Percentiles rank a stretch among this genome's conserved stretches.
Conservation (phyloP, 495 filamentous ascomycete genomes). For the Penicillium chermesinum region DNA sequence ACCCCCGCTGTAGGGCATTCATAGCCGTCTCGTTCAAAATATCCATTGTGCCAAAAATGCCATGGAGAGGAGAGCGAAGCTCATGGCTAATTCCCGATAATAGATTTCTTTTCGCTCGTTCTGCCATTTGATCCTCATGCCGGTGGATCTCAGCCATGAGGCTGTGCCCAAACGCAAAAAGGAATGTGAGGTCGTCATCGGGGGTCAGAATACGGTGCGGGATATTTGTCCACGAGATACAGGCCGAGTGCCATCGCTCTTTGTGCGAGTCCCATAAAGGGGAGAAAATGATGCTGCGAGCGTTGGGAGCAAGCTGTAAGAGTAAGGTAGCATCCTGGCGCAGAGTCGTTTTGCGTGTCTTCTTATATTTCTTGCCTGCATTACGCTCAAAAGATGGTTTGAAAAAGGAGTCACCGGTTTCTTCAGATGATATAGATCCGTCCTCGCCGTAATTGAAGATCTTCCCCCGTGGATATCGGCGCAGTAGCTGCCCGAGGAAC, state of each 20-base stretch:
- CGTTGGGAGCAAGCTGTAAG: conserved; percentile 10
- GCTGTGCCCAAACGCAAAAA: conserved; percentile 51
- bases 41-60: conserved; percentile 54
- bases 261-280: conserved; percentile 21
- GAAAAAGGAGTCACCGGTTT: conserved; percentile 8
- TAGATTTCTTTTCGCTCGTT: conserved; percentile 55
- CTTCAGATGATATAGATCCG: conserved; percentile 11
- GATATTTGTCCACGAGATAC: conserved; percentile 46
- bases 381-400: conserved; percentile 3
- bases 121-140: conserved; percentile 38
- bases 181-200: conserved; percentile 40
- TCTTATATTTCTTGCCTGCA: conserved; percentile 12
- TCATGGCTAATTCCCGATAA: conserved; percentile 65
- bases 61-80: conserved; percentile 58
- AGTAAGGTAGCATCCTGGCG: conserved; percentile 13
- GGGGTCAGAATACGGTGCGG: conserved; percentile 33
- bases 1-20: conserved; percentile 44
- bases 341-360: conserved; percentile 3
- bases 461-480: conserved; percentile 14
- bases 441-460: conserved; percentile 18
- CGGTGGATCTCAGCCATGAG: conserved; percentile 56
- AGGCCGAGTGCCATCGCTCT: conserved; percentile 19
- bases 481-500: conserved; percentile 9
- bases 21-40: conserved; percentile 51
- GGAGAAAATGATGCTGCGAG: conserved; percentile 18